These are phyloP conservation scores for Penicillium pulvis DNA, from an alignment of 495 filamentous ascomycete genomes.

Conservation along the genomic window DNA sequence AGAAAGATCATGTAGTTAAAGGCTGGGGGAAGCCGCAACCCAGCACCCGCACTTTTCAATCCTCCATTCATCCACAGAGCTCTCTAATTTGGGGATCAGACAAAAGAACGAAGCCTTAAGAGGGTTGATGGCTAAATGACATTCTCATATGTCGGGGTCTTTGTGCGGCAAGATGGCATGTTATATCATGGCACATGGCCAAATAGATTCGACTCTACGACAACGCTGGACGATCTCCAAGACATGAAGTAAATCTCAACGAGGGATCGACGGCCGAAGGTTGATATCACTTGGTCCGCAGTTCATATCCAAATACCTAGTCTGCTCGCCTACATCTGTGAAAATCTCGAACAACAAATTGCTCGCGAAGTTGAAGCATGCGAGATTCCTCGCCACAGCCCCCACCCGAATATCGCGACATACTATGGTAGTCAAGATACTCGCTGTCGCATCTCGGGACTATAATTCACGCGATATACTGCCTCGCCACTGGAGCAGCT, in stretches of 20 bases:
- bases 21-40: too few species aligned
- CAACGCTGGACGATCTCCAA: conserved; percentile 23
- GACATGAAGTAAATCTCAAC: conserved; percentile 23
- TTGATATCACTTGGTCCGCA: too few species aligned
- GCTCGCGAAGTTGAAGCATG: conserved; percentile 31
- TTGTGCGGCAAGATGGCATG: conserved; percentile 21
- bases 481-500: conserved; percentile 29
- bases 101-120: conserved; percentile 27
- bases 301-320: too few species aligned
- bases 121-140: conserved; percentile 20
- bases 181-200: conserved; percentile 28
- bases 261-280: too few species aligned
- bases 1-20: neutral
- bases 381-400: conserved; percentile 36
- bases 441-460: neutral
- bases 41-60: too few species aligned
- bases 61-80: too few species aligned
- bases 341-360: too few species aligned
- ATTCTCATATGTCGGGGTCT: conserved; percentile 26
- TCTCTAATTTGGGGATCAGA: conserved; percentile 18
- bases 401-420: conserved; percentile 40
- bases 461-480: neutral
- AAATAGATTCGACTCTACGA: conserved; percentile 19
- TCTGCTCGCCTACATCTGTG: too few species aligned
- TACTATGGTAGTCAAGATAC: conserved; percentile 27